Base-by-base conservation (phyloP, 257 asterid genomes). In the Salvia splendens region DNA sequence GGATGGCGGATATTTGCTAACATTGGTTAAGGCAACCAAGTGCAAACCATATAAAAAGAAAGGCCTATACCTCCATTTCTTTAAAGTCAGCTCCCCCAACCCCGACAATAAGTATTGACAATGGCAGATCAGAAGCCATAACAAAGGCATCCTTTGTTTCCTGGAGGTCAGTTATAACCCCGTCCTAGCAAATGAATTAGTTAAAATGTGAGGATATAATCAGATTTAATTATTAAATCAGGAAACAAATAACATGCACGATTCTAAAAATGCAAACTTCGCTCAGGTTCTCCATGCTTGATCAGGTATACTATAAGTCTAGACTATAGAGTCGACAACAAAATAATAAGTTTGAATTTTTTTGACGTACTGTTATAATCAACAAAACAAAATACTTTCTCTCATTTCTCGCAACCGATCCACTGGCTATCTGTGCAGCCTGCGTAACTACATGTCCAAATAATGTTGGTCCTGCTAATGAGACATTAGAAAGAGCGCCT, bases 31-130 rank as follows among this genome's bases (percentile, higher is more conserved):
- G 8, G 58, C 4, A 24, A 36, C 70, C 45, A 58, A 71, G 53
- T 17, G 24, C 41, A 72, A 53, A 64, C n/a, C 24, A 48, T 51
- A 40, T 28, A 24, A 51, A 64, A 45, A 61, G 66, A 68, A 61
- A 41, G 54, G 62, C 6, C 72, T 58, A 46, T 76, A 94, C 99
- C 96, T 94, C 99, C 99, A 94, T 94, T 81, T 94, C 98, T 69
- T 87, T 87, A 61, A 84, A 94, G 79, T 94, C 99, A 9, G 99
- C 99, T 68, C 99, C 99, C 73, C 99, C 99, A 61, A 94, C 99
- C 62, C 98, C 99, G 50, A 94, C 92, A 55, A 89, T 94, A 9
- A 94, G 89, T 73, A 94, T 87, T 70, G 99, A 94, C 83, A 94
- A 67, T 51, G 99, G 98, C 72, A 94, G 77, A 84, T 94, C 99